Conservation (phyloP, 192 early-diverging fungal genomes). For the Radiomyces spectabilis region DNA sequence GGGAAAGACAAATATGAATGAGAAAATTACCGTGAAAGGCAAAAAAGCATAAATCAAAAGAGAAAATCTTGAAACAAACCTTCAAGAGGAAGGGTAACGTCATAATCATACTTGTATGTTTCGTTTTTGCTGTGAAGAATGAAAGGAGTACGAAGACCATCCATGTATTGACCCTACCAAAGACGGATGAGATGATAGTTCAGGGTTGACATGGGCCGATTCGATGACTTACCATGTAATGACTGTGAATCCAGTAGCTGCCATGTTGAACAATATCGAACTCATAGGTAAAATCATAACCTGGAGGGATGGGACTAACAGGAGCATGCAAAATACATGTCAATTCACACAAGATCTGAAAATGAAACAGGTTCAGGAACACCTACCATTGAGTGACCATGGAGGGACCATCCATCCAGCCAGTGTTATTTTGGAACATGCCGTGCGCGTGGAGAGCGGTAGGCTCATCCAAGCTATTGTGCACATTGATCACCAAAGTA, state of each 20-base stretch:
- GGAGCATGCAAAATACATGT: background rate
- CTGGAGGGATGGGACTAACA: conserved; percentile 58
- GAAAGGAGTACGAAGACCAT: conserved; percentile 29
- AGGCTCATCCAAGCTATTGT: conserved; percentile 23
- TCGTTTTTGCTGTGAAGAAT: conserved; percentile 31
- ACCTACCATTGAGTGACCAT: conserved; percentile 52
- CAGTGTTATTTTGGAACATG: conserved; percentile 43
- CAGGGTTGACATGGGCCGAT: background rate
- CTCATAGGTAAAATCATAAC: conserved; percentile 67
- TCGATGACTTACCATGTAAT: conserved; percentile 26
- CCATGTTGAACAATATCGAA: conserved; percentile 60
- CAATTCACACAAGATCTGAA: background rate
- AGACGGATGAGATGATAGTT: background rate
- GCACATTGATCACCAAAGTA: conserved; percentile 38
- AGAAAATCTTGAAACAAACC: no score
- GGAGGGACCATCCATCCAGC: conserved; percentile 39
- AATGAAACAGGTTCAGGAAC: background rate
- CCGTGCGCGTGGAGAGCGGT: conserved; percentile 48
- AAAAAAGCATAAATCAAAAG: no score
- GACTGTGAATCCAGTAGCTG: conserved; percentile 46
- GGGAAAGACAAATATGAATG: no score
- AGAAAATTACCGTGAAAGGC: no score
- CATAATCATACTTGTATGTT: conserved; percentile 61
- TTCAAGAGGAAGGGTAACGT: conserved; percentile 51
- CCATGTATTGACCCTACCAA: conserved; percentile 26